These are phyloP conservation scores for Neonectria neomacrospora DNA, from an alignment of 2,329 filamentous ascomycete species.

Conservation along the genomic window DNA sequence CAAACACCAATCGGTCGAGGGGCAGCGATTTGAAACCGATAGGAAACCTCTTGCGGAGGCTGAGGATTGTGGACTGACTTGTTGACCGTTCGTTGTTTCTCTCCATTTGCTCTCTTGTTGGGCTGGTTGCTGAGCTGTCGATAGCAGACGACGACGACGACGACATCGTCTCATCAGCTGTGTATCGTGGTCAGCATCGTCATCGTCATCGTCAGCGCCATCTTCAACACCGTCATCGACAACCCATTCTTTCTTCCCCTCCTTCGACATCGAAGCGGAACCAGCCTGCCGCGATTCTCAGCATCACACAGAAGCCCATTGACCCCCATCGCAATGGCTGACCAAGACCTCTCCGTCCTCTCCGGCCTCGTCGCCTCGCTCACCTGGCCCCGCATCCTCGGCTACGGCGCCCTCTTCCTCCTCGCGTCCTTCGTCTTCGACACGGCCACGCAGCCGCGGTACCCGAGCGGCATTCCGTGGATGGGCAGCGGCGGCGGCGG, in stretches of 20 bases:
- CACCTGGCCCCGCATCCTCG: slow-evolving; percentile 46
- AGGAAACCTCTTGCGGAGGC: not conserved
- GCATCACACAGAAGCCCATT: not conserved
- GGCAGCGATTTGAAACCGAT: not conserved
- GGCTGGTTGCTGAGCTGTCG: not conserved
- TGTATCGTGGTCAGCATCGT: not conserved
- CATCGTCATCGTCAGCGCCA: not conserved
- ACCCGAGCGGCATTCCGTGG: slow-evolving; percentile 53
- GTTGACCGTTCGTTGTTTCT: not conserved
- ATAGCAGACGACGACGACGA: not conserved
- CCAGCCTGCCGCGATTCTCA: too few species aligned
- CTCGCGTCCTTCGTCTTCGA: slow-evolving; percentile 54
- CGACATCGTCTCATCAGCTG: not conserved
- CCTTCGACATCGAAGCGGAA: too few species aligned
- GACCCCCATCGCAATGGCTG: slow-evolving; percentile 7
- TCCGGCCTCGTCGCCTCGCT: slow-evolving; percentile 43
- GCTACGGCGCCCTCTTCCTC: slow-evolving; percentile 48
- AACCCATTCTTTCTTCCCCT: not conserved
- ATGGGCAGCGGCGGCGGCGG: slow-evolving; percentile 52
- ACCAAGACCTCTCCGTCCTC: slow-evolving; percentile 18
- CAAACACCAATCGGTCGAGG: not conserved
- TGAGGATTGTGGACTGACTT: not conserved
- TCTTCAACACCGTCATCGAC: not conserved
- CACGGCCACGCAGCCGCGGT: slow-evolving; percentile 52
- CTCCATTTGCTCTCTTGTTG: not conserved